Conservation (phyloP, 768 basidiomycete species). For the Lactarius quietus region DNA sequence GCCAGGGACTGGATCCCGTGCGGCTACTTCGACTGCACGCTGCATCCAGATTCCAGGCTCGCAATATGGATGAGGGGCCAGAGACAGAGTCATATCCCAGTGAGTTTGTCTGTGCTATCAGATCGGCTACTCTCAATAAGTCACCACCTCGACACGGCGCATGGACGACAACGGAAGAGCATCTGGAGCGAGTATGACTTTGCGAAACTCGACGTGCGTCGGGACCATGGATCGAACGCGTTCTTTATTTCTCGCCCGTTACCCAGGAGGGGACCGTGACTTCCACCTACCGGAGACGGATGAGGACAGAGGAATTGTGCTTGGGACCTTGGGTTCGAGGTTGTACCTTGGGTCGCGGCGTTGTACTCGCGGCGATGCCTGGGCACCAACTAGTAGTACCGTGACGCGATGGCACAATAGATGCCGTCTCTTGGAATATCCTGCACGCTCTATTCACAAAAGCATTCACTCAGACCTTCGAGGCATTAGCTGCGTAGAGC, state of each 20-base stretch:
- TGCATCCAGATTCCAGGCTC: not conserved
- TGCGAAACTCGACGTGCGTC: not conserved
- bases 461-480: not conserved
- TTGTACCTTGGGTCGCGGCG: too few relatives aligned
- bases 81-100: not conserved
- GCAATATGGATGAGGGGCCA: not conserved
- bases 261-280: not conserved
- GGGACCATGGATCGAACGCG: not conserved
- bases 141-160: not conserved
- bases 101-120: not conserved
- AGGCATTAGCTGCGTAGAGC: not conserved
- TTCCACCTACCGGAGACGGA: not conserved
- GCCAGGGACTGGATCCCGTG: too few relatives aligned
- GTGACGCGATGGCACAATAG: not conserved
- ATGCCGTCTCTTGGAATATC: not conserved
- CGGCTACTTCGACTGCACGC: conserved; percentile 6
- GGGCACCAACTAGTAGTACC: not conserved
- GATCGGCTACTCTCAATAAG: not conserved
- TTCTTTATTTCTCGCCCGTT: conserved; percentile 2
- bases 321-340: conserved; percentile 2
- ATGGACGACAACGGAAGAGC: not conserved
- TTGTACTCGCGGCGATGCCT: not conserved
- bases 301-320: not conserved
- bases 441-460: not conserved
- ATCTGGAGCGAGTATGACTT: not conserved